phyloP scores from a whole-genome alignment of 192 early-diverging fungal species.

The Podila minutissima region DNA sequence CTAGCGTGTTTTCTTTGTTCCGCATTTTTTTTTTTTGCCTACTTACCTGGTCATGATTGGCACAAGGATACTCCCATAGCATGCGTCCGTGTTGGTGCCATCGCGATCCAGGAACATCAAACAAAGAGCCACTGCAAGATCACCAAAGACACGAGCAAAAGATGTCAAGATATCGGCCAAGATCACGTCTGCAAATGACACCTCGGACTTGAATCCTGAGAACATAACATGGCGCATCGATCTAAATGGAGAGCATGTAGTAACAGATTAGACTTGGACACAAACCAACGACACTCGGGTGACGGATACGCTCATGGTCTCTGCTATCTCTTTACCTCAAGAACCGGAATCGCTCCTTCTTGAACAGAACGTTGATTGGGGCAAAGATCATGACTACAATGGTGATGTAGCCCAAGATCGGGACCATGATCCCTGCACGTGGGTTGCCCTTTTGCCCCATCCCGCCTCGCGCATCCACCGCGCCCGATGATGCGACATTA shows the following conservation, averaged over 20 bases:
- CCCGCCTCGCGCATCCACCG: constrained; percentile 24
- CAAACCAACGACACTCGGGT: neutral
- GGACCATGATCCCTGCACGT: constrained; percentile 51
- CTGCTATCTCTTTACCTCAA: constrained; percentile 50
- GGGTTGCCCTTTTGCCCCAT: constrained; percentile 18
- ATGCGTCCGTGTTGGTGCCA: constrained; percentile 45
- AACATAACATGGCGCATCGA: constrained; percentile 60
- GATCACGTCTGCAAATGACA: constrained; percentile 83
- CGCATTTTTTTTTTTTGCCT: neutral
- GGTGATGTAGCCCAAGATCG: constrained; percentile 56
- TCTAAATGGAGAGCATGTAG: constrained; percentile 36
- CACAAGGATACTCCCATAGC: constrained; percentile 60
- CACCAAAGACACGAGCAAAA: constrained; percentile 90
- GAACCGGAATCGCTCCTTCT: constrained; percentile 63
- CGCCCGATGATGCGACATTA: neutral
- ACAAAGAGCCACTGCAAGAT: constrained; percentile 75
- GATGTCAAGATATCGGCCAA: constrained; percentile 96
- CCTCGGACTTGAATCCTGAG: constrained; percentile 59
- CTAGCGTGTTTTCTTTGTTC: too few species aligned
- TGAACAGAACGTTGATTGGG: constrained; percentile 57
- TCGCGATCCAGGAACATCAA: constrained; percentile 61
- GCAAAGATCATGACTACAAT: constrained; percentile 53
- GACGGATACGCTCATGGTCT: neutral
- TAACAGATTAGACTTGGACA: neutral
- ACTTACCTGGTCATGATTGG: constrained; percentile 77